Evolutionary conservation across 169 alveolate genomes (phyloP), one percentile per base, ranked within the genome.

Genomic region (Plasmodium inui): DNA sequence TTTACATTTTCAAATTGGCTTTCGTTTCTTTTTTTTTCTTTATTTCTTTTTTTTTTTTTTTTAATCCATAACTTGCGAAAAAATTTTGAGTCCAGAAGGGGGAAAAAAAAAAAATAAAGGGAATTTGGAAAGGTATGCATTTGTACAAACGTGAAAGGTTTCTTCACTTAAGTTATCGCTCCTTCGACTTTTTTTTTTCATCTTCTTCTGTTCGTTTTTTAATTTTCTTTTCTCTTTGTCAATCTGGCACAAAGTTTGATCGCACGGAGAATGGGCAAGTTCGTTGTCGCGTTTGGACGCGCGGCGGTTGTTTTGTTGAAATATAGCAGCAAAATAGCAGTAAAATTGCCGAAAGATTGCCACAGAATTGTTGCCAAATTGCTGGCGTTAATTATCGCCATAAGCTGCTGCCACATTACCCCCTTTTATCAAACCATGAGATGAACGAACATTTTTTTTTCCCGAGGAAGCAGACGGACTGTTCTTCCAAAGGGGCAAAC

Each of bases 131-230:
- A 26, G 76, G 76, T 28, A 67, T 67, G 37, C 37, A 28, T 67
- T 67, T 67, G 4, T 67, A 67, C 37, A 67, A 19, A 67, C 30
- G 76, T 28, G 37, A 26, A 67, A 67, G 7, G 57, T 74, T 74
- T 74, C 22, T 74, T 74, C 22, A 30, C 83, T n/a, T 74, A n/a
- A 74, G 22, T n/a, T 74, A 32, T 19, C 28, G 55, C 83, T 74
- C 44, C 44, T 74, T 74, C 26, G 37, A 14, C 44, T 74, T 74
- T 39, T 32, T 74, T 74, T 73, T 73, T 14, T 73, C 32, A 8
- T 17, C 30, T 74, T 74, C 28, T 32, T 74, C 17, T 73, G 32
- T 44, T 44, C 34, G 57, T 74, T 74, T 74, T 74, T 74, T 26
- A 67, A 67, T 74, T 39, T 74, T 7, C 19, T 3, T 26, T 32